Evolutionary conservation across 2,329 filamentous ascomycete genomes (phyloP).

Genomic region (Chrysoporthe austroafricana): DNA sequence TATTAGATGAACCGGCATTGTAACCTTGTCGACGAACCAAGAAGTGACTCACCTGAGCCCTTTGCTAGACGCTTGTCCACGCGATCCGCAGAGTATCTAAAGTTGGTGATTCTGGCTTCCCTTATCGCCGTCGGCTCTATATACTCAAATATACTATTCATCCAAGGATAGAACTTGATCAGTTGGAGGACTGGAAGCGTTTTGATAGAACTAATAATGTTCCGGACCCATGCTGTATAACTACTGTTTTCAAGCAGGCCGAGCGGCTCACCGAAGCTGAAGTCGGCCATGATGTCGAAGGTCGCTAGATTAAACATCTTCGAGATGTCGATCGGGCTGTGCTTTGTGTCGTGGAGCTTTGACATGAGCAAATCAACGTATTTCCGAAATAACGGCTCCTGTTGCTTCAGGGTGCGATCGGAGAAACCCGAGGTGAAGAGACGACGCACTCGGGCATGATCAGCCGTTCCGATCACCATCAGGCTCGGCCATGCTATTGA

Average conservation of each 20-base stretch:
- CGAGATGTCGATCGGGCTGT: slow-evolving; percentile 29
- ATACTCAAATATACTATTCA: not conserved
- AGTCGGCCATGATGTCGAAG: slow-evolving; percentile 47
- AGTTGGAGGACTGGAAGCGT: slow-evolving; percentile 15
- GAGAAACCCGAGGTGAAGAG: slow-evolving; percentile 34
- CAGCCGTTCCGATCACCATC: slow-evolving; percentile 27
- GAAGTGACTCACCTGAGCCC: slow-evolving; percentile 7
- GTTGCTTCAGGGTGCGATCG: slow-evolving; percentile 32
- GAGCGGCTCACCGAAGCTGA: slow-evolving; percentile 49
- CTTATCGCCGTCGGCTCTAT: slow-evolving; percentile 6
- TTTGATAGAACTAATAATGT: slow-evolving; percentile 33
- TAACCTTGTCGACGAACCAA: too few relatives aligned
- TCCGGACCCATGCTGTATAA: slow-evolving; percentile 36
- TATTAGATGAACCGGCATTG: not conserved
- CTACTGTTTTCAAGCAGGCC: slow-evolving; percentile 37
- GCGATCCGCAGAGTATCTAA: slow-evolving; percentile 14
- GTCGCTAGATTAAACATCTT: slow-evolving; percentile 35
- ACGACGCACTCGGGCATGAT: slow-evolving; percentile 31
- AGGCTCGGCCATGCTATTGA: not conserved
- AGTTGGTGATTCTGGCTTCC: not conserved
- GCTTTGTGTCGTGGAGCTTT: slow-evolving; percentile 26
- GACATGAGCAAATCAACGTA: slow-evolving; percentile 30
- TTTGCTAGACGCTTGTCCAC: slow-evolving; percentile 16
- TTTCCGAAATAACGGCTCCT: slow-evolving; percentile 32
- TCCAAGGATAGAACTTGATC: slow-evolving; percentile 13